These are phyloP conservation scores for Pseudogymnoascus sp. DNA, from an alignment of 2,329 filamentous ascomycete genomes.

Conservation along the genomic window DNA sequence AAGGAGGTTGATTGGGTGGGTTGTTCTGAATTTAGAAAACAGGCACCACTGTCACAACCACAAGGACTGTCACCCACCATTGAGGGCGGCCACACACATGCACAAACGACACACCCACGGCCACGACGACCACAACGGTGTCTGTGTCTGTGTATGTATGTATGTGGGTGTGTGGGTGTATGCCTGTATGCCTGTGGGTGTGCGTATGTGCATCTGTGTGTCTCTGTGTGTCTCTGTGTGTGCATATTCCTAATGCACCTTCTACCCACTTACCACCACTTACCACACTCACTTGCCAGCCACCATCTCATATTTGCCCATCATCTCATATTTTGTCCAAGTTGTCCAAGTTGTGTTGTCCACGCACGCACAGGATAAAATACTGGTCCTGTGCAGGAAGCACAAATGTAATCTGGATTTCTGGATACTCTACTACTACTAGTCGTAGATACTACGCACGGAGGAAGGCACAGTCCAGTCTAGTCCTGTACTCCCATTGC, in stretches of 20 bases:
- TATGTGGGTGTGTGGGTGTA: not conserved
- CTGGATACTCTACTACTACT: not conserved
- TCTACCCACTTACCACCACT: not conserved
- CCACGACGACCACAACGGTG: not conserved
- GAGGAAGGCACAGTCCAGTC: slow-evolving; percentile 3
- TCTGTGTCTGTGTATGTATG: not conserved
- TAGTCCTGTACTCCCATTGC: not conserved
- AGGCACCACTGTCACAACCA: not conserved
- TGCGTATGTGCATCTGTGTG: not conserved
- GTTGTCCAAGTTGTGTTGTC: not conserved
- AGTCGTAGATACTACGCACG: not conserved
- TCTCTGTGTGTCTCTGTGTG: not conserved
- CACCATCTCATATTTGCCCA: slow-evolving; percentile 2
- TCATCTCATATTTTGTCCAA: not conserved
- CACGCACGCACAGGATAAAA: not conserved
- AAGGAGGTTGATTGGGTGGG: not conserved
- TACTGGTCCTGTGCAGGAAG: not conserved
- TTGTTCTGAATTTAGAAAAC: slow-evolving; percentile 7
- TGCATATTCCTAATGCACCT: not conserved
- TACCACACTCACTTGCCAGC: not conserved
- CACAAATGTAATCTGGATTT: not conserved
- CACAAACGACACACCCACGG: not conserved
- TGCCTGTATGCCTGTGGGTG: not conserved
- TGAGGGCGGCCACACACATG: not conserved
- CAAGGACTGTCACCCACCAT: not conserved